Conservation (phyloP, 164 flowering plant species). For the Kalanchoe fedtschenkoi region DNA sequence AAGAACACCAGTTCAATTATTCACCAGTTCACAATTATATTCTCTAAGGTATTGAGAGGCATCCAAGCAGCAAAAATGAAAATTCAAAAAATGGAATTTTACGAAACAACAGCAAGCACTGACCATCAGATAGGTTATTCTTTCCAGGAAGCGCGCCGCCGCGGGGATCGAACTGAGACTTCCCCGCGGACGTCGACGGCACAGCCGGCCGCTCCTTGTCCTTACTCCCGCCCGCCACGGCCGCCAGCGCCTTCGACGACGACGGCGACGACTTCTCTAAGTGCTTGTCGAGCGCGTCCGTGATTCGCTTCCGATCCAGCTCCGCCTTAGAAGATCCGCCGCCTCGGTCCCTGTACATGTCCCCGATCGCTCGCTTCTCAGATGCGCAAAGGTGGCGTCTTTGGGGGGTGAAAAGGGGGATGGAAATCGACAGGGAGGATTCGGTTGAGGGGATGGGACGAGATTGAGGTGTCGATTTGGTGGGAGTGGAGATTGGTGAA, state of each 20-base stretch:
- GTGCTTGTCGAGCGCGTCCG: slow-evolving; percentile 55
- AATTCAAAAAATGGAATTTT: background rate
- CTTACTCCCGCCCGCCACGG: background rate
- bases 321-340: slow-evolving; percentile 41
- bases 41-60: no score
- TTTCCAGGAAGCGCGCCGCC: slow-evolving; percentile 18
- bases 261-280: slow-evolving; percentile 52
- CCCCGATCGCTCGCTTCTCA: background rate
- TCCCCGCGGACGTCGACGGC: background rate
- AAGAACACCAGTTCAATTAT: no score
- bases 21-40: no score
- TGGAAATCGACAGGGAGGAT: background rate
- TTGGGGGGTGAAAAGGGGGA: background rate
- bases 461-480: background rate
- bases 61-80: background rate
- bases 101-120: background rate
- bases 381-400: background rate
- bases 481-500: background rate
- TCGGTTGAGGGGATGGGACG: background rate
- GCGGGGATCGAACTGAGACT: slow-evolving; percentile 20
- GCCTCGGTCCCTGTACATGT: slow-evolving; percentile 39
- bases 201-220: slow-evolving; percentile 17
- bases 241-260: slow-evolving; percentile 24
- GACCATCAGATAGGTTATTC: slow-evolving; percentile 41
- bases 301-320: slow-evolving; percentile 40